Conservation (phyloP, 768 basidiomycete genomes). For the Pleurotus cornucopiae region DNA sequence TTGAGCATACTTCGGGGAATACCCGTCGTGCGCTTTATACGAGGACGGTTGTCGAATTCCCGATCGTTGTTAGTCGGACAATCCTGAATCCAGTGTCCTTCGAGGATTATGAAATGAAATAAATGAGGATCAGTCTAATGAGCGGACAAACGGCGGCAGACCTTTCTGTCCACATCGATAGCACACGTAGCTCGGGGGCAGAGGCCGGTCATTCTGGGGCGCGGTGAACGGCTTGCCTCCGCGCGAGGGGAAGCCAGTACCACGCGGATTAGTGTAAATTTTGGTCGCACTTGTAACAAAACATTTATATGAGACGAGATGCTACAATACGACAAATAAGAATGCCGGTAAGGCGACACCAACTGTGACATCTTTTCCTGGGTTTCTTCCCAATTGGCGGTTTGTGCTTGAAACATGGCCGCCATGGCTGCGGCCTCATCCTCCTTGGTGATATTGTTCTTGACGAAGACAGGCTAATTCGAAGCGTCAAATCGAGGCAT, state of each 20-base stretch:
- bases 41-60: constrained; percentile 89
- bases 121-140: neutral
- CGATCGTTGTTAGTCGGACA: constrained; percentile 97
- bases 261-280: constrained; percentile 62
- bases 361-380: constrained; percentile 99
- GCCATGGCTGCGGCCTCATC: constrained; percentile 96
- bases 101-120: constrained; percentile 10
- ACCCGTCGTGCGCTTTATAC: constrained; percentile 97
- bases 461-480: constrained; percentile 27
- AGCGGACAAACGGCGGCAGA: constrained; percentile 23
- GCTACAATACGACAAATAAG: constrained; percentile 55
- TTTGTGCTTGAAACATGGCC: constrained; percentile 96
- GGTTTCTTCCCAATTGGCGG: constrained; percentile 95
- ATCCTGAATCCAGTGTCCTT: constrained; percentile 99
- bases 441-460: constrained; percentile 46
- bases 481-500: constrained; percentile 9
- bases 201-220: constrained; percentile 62
- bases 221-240: constrained; percentile 54
- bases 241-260: constrained; percentile 57
- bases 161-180: constrained; percentile 99
- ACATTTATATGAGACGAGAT: constrained; percentile 65
- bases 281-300: constrained; percentile 59
- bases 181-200: constrained; percentile 95
- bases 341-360: constrained; percentile 58
- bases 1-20: constrained; percentile 98